These are phyloP conservation scores for Pistacia atlantica DNA, from an alignment of 345 rosid genomes.

Conservation along the genomic window DNA sequence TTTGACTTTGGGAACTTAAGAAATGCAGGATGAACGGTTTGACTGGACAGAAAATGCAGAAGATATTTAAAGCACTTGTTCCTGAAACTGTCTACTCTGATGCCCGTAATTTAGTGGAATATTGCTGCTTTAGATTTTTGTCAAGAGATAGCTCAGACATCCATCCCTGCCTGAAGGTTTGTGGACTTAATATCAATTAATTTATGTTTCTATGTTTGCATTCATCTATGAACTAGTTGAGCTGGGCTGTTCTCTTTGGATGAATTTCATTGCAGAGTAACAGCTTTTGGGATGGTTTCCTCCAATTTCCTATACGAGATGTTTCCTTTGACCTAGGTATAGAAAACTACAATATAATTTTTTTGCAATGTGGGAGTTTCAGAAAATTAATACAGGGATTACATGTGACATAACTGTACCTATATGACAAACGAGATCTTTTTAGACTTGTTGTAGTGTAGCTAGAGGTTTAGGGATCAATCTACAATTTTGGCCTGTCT, in stretches of 20 bases:
- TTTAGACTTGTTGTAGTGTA: neutral
- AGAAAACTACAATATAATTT: neutral
- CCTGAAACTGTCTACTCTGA: conserved; percentile 54
- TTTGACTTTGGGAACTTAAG: conserved; percentile 44
- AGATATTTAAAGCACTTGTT: conserved; percentile 80
- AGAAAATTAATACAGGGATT: neutral
- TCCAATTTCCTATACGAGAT: neutral
- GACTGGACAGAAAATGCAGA: conserved; percentile 83
- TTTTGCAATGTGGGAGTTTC: neutral
- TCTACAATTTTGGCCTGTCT: too few relatives aligned
- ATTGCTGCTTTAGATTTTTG: conserved; percentile 92
- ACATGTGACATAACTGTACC: neutral
- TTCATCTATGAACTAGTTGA: neutral
- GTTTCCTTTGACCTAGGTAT: neutral
- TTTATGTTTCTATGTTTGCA: conserved; percentile 10
- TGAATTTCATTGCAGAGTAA: neutral
- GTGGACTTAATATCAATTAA: conserved; percentile 8
- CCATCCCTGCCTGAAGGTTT: conserved; percentile 89
- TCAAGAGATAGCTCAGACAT: conserved; percentile 76
- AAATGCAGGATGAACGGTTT: conserved; percentile 92
- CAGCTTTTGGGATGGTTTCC: neutral
- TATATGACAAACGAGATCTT: neutral
- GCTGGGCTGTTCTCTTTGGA: neutral
- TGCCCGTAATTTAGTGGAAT: conserved; percentile 83
- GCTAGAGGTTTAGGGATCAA: too few relatives aligned